Evolutionary conservation across 129 eudicot species (phyloP).

Genomic region (Erigeron canadensis): DNA sequence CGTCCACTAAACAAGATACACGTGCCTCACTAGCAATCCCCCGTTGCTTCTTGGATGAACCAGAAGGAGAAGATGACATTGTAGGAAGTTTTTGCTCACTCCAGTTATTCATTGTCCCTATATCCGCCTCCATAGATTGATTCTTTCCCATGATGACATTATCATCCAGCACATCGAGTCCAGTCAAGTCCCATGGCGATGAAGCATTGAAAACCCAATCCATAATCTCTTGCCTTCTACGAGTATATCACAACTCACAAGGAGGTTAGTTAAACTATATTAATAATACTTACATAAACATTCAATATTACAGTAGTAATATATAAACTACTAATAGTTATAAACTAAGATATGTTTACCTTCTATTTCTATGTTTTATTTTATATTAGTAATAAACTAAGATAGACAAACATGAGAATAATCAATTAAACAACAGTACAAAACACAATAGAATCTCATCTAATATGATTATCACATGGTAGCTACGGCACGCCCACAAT

Average conservation of each 20-base stretch:
- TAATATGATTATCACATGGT: slow-evolving; percentile 22
- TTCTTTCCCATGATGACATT: slow-evolving; percentile 9
- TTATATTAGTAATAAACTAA: neutral
- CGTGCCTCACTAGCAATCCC: slow-evolving; percentile 14
- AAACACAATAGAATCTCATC: neutral
- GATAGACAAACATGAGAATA: neutral
- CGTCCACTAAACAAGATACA: slow-evolving; percentile 47
- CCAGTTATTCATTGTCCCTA: slow-evolving; percentile 6
- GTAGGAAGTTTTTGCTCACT: slow-evolving; percentile 24
- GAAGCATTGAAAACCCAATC: slow-evolving; percentile 43
- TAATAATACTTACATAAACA: neutral
- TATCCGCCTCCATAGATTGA: slow-evolving; percentile 26
- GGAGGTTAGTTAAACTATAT: neutral
- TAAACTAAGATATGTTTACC: neutral
- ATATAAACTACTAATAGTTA: no score
- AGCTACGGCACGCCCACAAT: slow-evolving; percentile 15
- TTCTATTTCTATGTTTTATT: no score
- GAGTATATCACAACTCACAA: neutral
- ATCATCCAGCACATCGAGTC: slow-evolving; percentile 26
- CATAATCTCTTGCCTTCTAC: slow-evolving; percentile 28
- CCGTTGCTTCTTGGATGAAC: slow-evolving; percentile 33
- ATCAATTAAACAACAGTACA: neutral
- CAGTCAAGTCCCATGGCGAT: slow-evolving; percentile 40
- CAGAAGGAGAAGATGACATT: slow-evolving; percentile 22
- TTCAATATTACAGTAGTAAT: no score